Percentiles rank a stretch among this genome's conserved stretches.
Evolutionary conservation across 129 eudicot genomes (phyloP).

Genomic region (Flaveria brownii): DNA sequence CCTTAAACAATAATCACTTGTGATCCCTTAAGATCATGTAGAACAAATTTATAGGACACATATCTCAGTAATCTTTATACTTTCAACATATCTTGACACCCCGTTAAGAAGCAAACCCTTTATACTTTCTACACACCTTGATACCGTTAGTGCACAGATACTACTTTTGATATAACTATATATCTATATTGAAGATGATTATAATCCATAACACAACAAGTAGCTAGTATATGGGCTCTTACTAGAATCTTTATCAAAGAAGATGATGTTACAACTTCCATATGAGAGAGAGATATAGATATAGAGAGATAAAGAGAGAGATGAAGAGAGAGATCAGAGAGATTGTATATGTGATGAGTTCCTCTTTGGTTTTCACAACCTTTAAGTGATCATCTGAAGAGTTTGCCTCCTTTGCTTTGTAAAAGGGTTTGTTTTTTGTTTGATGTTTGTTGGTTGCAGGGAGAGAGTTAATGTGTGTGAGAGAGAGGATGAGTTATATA

Average conservation of each 20-base stretch:
- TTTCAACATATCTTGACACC: no score
- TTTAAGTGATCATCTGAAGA: slow-evolving; percentile 6
- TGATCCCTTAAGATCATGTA: slow-evolving; percentile 38
- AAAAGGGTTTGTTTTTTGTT: slow-evolving; percentile 22
- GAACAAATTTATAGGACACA: slow-evolving; percentile 26
- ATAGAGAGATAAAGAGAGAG: neutral
- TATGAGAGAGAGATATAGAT: neutral
- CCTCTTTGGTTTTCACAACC: slow-evolving; percentile 7
- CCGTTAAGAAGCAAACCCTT: no score
- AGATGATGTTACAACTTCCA: neutral
- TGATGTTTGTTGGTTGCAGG: slow-evolving; percentile 17
- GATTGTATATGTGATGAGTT: slow-evolving; percentile 13
- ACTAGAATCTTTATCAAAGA: slow-evolving; percentile 26
- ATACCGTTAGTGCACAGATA: no score
- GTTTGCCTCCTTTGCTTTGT: slow-evolving; percentile 28
- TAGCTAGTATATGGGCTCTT: slow-evolving; percentile 12
- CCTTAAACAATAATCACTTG: slow-evolving; percentile 64
- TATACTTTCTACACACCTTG: no score
- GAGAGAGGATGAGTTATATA: slow-evolving; percentile 22
- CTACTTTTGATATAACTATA: neutral
- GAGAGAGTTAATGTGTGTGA: slow-evolving; percentile 22
- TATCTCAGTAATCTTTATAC: neutral
- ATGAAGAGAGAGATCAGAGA: neutral
- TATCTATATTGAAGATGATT: neutral
- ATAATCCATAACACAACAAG: neutral